Evolutionary conservation across 805 yeast species (phyloP).

Genomic region (Candida sphagnicola): DNA sequence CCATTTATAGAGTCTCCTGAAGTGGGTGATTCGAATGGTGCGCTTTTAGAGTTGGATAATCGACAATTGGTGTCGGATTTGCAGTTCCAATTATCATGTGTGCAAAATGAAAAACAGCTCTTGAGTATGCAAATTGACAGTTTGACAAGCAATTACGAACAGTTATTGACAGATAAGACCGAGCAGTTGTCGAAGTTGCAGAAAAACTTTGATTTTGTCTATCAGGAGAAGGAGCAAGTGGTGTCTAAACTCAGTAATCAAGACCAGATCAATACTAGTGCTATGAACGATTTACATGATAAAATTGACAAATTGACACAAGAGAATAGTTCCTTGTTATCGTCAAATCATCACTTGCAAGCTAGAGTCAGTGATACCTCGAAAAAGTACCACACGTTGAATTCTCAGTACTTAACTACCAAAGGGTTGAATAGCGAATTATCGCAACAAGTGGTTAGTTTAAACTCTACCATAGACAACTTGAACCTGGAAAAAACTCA

Average conservation of each 20-base stretch:
- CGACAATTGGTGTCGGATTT: slow-evolving; percentile 21
- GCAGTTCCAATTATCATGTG: slow-evolving; percentile 28
- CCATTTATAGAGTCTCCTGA: slow-evolving; percentile 26
- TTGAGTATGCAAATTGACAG: slow-evolving; percentile 24
- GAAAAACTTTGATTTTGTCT: slow-evolving; percentile 32
- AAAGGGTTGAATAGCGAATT: slow-evolving; percentile 32
- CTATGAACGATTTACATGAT: slow-evolving; percentile 13
- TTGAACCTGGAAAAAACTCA: slow-evolving; percentile 24
- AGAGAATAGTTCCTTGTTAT: too few relatives aligned
- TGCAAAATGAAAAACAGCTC: slow-evolving; percentile 32
- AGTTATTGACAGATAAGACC: slow-evolving; percentile 25
- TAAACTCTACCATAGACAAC: slow-evolving; percentile 19
- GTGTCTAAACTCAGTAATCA: slow-evolving; percentile 30
- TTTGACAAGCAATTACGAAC: slow-evolving; percentile 21
- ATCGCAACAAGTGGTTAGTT: slow-evolving; percentile 28
- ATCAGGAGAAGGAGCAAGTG: slow-evolving; percentile 28
- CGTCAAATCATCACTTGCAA: too few relatives aligned
- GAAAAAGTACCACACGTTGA: slow-evolving; percentile 29
- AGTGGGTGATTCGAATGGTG: slow-evolving; percentile 4
- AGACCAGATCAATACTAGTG: slow-evolving; percentile 19
- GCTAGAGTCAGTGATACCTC: too few relatives aligned
- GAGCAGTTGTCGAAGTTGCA: slow-evolving; percentile 30
- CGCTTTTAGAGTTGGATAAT: slow-evolving; percentile 13
- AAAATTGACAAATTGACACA: slow-evolving; percentile 16
- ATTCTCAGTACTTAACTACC: slow-evolving; percentile 31